Evolutionary conservation across 148 eudicot species (phyloP).

Genomic region (Drosera capensis): DNA sequence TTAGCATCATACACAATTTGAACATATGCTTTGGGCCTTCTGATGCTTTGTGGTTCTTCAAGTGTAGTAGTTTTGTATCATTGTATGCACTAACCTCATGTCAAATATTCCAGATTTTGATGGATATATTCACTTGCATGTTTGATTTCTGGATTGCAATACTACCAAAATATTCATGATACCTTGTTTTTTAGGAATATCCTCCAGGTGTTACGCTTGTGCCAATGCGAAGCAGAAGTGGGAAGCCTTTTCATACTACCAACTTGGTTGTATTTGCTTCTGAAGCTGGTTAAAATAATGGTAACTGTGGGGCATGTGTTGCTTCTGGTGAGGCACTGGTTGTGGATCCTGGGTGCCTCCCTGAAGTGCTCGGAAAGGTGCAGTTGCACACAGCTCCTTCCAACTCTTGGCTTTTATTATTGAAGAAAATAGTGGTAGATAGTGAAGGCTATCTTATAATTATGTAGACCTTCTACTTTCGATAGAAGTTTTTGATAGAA

Average conservation of each 20-base stretch:
- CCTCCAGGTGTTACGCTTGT: conserved; percentile 69
- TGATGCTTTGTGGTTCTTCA: too few relatives aligned
- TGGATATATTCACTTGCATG: background rate
- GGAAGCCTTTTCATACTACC: conserved; percentile 76
- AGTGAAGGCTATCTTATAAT: background rate
- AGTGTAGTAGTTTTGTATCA: too few relatives aligned
- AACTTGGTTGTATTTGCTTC: conserved; percentile 74
- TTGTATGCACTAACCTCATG: too few relatives aligned
- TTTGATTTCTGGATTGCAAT: background rate
- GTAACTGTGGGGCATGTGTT: conserved; percentile 18
- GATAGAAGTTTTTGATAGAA: too few relatives aligned
- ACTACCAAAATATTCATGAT: background rate
- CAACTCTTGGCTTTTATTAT: background rate
- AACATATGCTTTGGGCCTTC: too few relatives aligned
- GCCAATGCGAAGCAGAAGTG: conserved; percentile 85
- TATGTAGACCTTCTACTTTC: too few relatives aligned
- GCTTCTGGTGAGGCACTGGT: conserved; percentile 76
- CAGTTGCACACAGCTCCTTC: background rate
- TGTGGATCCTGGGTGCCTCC: conserved; percentile 88
- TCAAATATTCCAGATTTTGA: background rate
- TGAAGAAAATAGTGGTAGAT: background rate
- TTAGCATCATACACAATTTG: too few relatives aligned
- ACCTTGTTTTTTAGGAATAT: conserved; percentile 43
- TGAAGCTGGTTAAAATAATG: conserved; percentile 12
- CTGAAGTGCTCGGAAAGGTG: conserved; percentile 54